phyloP scores from a whole-genome alignment of 345 rosid species.

The Eutrema heterophyllum region DNA sequence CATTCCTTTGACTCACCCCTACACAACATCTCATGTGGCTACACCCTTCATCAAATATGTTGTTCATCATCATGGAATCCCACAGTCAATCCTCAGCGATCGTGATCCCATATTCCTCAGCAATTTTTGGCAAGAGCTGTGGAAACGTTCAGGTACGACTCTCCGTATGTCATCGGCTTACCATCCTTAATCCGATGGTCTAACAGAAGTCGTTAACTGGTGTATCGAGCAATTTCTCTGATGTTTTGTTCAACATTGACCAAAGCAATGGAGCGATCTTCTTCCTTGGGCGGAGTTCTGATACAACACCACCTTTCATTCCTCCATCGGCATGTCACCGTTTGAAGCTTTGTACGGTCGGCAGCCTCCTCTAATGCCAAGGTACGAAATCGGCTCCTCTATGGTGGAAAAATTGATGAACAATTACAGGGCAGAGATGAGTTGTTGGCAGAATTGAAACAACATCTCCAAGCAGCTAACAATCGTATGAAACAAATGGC shows the following conservation, averaged over 20 bases:
- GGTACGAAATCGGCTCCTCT: background rate
- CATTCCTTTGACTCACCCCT: background rate
- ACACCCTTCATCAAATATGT: background rate
- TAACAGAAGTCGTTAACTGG: background rate
- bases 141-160: background rate
- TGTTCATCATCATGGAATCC: background rate
- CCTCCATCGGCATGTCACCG: background rate
- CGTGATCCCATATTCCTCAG: background rate
- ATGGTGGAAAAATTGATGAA: background rate
- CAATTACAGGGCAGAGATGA: background rate
- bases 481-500: background rate
- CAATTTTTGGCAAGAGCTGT: background rate
- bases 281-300: background rate
- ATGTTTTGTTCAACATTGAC: background rate
- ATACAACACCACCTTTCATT: background rate
- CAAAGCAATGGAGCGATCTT: background rate
- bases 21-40: background rate
- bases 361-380: background rate
- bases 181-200: background rate
- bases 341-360: background rate
- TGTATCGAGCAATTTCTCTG: background rate
- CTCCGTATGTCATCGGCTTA: background rate
- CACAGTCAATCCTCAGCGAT: background rate
- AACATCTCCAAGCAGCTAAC: background rate
- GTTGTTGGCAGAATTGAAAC: background rate